A percentile compares a stretch with the other conserved stretches of the same genome.
These are phyloP conservation scores for Fraxinus xanthoxyloides DNA, from an alignment of 305 asterid genomes.

Conservation along the genomic window DNA sequence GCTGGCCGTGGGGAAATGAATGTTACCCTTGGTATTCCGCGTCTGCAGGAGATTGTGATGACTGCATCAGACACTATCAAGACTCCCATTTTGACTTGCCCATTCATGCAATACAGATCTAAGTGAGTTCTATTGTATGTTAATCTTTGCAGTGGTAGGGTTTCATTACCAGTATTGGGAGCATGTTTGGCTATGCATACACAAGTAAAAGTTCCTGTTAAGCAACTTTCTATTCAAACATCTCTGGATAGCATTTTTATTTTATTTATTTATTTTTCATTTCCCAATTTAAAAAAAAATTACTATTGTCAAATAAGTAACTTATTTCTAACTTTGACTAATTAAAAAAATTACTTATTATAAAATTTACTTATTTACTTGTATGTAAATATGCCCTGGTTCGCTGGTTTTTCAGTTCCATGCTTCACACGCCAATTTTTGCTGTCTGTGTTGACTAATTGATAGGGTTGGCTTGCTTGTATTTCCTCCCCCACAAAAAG, in stretches of 20 bases:
- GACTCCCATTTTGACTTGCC: slow-evolving; percentile 94
- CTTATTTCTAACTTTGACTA: not conserved
- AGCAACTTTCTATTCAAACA: not conserved
- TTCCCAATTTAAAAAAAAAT: not conserved
- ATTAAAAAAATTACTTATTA: not conserved
- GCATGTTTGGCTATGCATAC: not conserved
- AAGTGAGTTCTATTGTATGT: slow-evolving; percentile 51
- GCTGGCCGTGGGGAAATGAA: slow-evolving; percentile 99
- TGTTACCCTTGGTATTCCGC: slow-evolving; percentile 98
- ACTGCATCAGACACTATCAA: slow-evolving; percentile 72
- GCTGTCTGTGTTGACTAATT: not conserved
- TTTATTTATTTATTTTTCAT: not conserved
- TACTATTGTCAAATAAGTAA: not conserved
- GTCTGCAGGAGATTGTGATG: slow-evolving; percentile 96
- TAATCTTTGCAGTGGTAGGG: slow-evolving; percentile 2
- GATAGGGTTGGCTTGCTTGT: not conserved
- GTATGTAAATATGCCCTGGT: not conserved
- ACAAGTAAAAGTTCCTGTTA: not conserved
- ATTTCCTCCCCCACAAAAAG: not conserved
- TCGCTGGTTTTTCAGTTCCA: not conserved
- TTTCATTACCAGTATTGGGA: not conserved
- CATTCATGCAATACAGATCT: slow-evolving; percentile 58
- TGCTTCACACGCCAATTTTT: not conserved
- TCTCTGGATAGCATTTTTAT: not conserved
- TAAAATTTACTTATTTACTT: not conserved